Evolutionary conservation across 768 basidiomycete species (phyloP).

Genomic region (Boletus reticulatus): DNA sequence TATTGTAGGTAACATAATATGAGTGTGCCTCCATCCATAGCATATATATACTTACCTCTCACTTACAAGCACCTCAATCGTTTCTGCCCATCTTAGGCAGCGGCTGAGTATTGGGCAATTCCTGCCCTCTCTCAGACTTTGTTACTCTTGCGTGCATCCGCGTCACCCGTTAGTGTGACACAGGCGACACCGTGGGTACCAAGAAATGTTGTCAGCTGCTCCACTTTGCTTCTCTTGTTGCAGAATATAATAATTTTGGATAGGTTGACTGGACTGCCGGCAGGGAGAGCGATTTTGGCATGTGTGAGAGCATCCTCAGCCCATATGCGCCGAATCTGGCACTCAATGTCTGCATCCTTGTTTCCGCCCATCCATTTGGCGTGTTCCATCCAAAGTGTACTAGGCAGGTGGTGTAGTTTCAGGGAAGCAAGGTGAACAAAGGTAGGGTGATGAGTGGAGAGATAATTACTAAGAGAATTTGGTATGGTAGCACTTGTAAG

Average conservation of each 20-base stretch:
- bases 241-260: constrained; percentile 82
- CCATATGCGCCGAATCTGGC: constrained; percentile 72
- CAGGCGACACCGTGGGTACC: constrained; percentile 58
- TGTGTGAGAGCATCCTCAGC: constrained; percentile 52
- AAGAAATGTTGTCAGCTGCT: constrained; percentile 58
- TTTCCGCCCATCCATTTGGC: constrained; percentile 77
- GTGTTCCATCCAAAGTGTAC: constrained; percentile 67
- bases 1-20: too few species aligned
- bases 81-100: too few species aligned
- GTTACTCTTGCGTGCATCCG: constrained; percentile 53
- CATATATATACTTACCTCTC: too few species aligned
- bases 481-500: constrained; percentile 89
- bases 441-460: constrained; percentile 58
- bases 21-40: too few species aligned
- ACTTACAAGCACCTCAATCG: too few species aligned
- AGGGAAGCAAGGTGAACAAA: constrained; percentile 79
- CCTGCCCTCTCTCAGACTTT: too few species aligned
- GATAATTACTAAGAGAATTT: constrained; percentile 62
- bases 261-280: constrained; percentile 31
- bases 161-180: constrained; percentile 63
- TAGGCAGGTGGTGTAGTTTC: constrained; percentile 74
- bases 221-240: constrained; percentile 71
- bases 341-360: constrained; percentile 76
- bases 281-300: constrained; percentile 23
- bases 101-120: too few species aligned